Evolutionary conservation across 2,329 filamentous ascomycete genomes (phyloP).

Genomic region (Penicillium corylophilum): DNA sequence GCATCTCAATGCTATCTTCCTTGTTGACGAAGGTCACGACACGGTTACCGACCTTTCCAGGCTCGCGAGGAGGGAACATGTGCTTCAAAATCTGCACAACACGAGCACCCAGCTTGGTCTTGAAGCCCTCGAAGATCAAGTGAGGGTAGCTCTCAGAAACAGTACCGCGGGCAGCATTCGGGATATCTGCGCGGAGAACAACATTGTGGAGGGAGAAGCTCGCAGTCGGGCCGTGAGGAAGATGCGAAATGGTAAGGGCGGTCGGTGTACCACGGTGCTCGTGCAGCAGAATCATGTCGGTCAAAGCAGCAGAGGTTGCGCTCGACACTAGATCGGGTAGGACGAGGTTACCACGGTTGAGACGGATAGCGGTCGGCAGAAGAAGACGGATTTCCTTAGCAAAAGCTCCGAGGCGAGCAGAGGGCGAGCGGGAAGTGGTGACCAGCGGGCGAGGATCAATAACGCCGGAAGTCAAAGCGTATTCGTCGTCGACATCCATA

Average conservation of each 20-base stretch:
- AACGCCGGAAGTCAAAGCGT: constrained; percentile 84
- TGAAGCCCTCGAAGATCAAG: constrained; percentile 93
- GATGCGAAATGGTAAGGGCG: constrained; percentile 80
- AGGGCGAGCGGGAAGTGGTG: constrained; percentile 86
- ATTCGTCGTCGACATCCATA: constrained; percentile 86
- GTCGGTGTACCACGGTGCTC: constrained; percentile 93
- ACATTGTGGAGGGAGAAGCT: constrained; percentile 92
- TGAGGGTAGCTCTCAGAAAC: constrained; percentile 93
- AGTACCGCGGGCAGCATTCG: constrained; percentile 79
- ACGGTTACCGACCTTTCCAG: constrained; percentile 79
- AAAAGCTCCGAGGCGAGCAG: constrained; percentile 79
- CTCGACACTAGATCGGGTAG: constrained; percentile 81
- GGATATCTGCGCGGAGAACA: constrained; percentile 87
- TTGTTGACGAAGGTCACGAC: constrained; percentile 94
- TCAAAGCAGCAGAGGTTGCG: constrained; percentile 75
- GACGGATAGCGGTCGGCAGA: constrained; percentile 77
- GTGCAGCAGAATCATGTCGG: constrained; percentile 82
- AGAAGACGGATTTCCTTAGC: constrained; percentile 86
- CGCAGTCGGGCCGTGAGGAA: constrained; percentile 83
- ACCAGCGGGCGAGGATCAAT: constrained; percentile 86
- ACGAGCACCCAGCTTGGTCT: constrained; percentile 72
- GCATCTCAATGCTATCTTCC: constrained; percentile 82
- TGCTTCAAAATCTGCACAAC: constrained; percentile 92
- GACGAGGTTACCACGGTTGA: constrained; percentile 90
- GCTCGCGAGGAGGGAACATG: constrained; percentile 85